A percentile compares a stretch with the other conserved stretches of the same genome.
Conservation (phyloP, 2,329 filamentous ascomycete genomes). For the Xylariaceae sp. region DNA sequence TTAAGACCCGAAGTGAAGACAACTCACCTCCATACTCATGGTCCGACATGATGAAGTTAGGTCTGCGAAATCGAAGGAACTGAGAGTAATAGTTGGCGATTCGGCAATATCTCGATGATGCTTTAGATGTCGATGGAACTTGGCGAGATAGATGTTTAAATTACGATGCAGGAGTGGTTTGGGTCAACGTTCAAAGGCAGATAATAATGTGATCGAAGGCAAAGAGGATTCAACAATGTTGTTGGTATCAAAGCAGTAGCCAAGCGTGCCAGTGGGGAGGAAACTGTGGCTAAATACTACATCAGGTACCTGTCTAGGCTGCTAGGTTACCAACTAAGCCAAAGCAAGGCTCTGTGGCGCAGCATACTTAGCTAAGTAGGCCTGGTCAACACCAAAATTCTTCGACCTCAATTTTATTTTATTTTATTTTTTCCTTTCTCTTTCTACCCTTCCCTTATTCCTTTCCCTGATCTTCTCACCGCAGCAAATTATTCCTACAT, state of each 20-base stretch:
- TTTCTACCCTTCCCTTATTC: not conserved
- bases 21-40: slow-evolving; percentile 66
- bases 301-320: too few relatives aligned
- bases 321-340: too few relatives aligned
- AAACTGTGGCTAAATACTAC: slow-evolving; percentile 16
- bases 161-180: not conserved
- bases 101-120: not conserved
- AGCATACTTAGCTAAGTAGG: not conserved
- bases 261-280: slow-evolving; percentile 4
- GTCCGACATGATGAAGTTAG: slow-evolving; percentile 60
- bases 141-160: not conserved
- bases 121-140: not conserved
- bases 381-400: not conserved
- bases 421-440: not conserved
- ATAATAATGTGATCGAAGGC: slow-evolving; percentile 3
- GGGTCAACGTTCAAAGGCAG: not conserved
- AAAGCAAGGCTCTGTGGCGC: slow-evolving; percentile 6
- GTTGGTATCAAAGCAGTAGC: slow-evolving; percentile 19
- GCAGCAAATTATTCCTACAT: too few relatives aligned
- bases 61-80: not conserved
- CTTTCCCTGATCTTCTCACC: too few relatives aligned
- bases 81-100: not conserved
- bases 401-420: slow-evolving; percentile 4
- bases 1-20: not conserved
- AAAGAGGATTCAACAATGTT: slow-evolving; percentile 13